phyloP scores from a whole-genome alignment of 495 filamentous ascomycete species.

The Annulohypoxylon maeteangense region DNA sequence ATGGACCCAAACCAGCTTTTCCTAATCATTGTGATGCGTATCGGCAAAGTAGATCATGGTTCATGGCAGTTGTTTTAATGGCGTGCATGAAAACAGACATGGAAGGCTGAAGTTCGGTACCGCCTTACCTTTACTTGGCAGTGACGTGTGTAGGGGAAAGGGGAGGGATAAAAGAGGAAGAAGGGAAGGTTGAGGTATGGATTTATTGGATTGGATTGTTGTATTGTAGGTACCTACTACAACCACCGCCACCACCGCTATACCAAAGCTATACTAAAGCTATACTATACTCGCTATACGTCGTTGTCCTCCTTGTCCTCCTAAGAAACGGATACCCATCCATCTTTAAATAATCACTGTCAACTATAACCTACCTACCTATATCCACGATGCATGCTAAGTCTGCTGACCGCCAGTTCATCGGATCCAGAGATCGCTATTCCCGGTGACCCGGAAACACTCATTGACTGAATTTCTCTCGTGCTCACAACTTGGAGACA shows the following conservation, averaged over 20 bases:
- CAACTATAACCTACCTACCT: constrained; percentile 2
- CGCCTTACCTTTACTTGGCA: constrained; percentile 29
- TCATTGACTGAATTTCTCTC: constrained; percentile 7
- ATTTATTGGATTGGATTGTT: too few relatives aligned
- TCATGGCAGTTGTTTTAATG: constrained; percentile 48
- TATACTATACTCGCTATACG: neutral
- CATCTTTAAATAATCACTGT: constrained; percentile 6
- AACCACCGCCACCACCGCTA: neutral
- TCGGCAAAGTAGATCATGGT: constrained; percentile 50
- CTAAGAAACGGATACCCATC: neutral
- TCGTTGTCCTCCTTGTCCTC: neutral
- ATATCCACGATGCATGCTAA: constrained; percentile 23
- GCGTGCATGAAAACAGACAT: constrained; percentile 46
- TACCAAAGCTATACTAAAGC: neutral
- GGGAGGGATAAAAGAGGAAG: neutral
- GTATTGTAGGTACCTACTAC: too few relatives aligned
- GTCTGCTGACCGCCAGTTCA: constrained; percentile 51
- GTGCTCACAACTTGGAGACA: neutral
- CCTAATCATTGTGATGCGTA: constrained; percentile 46
- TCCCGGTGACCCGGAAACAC: constrained; percentile 46
- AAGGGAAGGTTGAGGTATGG: neutral
- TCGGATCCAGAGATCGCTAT: constrained; percentile 42
- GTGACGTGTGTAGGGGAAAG: constrained; percentile 31
- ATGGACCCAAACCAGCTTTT: constrained; percentile 48
- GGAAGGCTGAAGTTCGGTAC: constrained; percentile 43